Evolutionary conservation across 2,329 filamentous ascomycete genomes (phyloP), one percentile per base, ranked within the genome.

Genomic region (Penicillium griseofulvum): DNA sequence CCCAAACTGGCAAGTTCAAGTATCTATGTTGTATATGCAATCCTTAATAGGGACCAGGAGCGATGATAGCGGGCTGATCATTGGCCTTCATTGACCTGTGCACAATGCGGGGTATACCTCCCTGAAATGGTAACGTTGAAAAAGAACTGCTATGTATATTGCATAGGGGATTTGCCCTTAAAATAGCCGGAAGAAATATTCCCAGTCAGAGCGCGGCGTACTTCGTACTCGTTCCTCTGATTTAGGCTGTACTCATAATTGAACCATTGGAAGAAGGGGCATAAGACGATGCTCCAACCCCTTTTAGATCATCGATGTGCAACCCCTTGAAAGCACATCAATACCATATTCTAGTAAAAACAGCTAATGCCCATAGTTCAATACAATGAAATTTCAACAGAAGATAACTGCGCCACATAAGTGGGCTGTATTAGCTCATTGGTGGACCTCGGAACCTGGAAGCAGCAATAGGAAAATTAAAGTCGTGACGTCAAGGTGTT

Each of bases 401-500:
- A 7, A 56, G 17, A n/a, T 11, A 34, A 29, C 59, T 65, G 62
- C 59, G 62, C 61, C 62, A 65, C 62, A 63, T 24, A 54, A 57
- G 57, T 59, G 58, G 60, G 54, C 48, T 56, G 36, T 24, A 54
- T 58, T 56, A 61, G 39, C 29, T 54, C 52, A 54, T 57, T 41
- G 41, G 58, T 64, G 58, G 59, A 58, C 10, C 47, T 31, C 45
- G 41, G 14, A 8, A 57, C 11, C 44, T 42, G 47, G 17, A 11
- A 6, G 17, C 45, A 19, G 45, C 37, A 52, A 46, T 17, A 51
- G 54, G 48, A 59, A 55, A 51, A 28, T 54, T 51, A 36, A 61
- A 58, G 54, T 64, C 54, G n/a, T 65, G 63, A 65, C 62, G 62
- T 65, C 62, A 60, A 52, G 9, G 43, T 62, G 63, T 65, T 60